Evolutionary conservation across 1,139 yeast genomes (phyloP), one percentile per base, ranked within the genome.

Genomic region (Pneumocystis carinii): DNA sequence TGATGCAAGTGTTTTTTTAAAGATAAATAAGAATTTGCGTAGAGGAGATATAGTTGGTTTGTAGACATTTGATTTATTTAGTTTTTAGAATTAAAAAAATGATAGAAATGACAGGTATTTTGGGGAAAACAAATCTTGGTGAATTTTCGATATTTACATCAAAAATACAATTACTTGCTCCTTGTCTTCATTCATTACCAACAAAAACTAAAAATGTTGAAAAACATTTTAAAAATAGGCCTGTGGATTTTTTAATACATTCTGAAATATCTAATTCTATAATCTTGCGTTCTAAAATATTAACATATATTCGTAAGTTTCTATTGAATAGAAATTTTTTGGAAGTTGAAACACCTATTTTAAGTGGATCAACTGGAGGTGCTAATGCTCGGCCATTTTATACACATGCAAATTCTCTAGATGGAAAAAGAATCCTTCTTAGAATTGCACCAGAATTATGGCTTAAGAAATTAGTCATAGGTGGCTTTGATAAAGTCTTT

Each of bases 301-400:
- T 84, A 1, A 77, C 77, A 38, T 72, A 79, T 3, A 76, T 90
- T 5, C 75, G 97, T 35, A 69, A 71, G 2, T 90, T 82, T 70
- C 78, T 90, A 42, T 76, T 78, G 27, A 68, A 72, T 0, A 74
- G 77, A n/a, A 82, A 77, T 1, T 94, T 90, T 69, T 68, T 87
- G 24, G 98, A 92, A 80, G 98, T 92, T 68, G 98, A 92, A 79
- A 92, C 98, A 66, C 98, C 98, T 72, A 92, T 92, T 87, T 86
- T 92, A 94, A 92, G 92, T 78, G 88, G 89, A 70, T 90, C 92
- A 76, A 97, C 98, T 65, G 98, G 98, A 75, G 98, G 98, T 78
- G 98, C 98, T 71, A 92, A 97, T 68, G 98, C 98, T 71, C 92
- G 90, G 80, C 98, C 98, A 53, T 92, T 92, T 76, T 79, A 86